A percentile compares a stretch with the other conserved stretches of the same genome.
phyloP scores from a whole-genome alignment of 1,139 yeast genomes.

The Wickerhamiella infanticola region DNA sequence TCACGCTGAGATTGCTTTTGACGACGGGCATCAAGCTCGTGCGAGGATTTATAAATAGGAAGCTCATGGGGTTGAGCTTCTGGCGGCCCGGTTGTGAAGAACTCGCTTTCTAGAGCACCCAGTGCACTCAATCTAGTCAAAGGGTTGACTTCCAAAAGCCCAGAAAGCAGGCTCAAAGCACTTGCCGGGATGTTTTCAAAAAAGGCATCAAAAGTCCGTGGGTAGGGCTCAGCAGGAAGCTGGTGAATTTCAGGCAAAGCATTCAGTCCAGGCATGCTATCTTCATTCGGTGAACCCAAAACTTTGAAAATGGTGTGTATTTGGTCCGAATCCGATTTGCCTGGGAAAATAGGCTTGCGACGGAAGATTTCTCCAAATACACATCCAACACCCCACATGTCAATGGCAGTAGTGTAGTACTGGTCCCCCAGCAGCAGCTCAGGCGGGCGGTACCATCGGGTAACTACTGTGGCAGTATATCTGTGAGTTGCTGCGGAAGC shows the following conservation, averaged over 20 bases:
- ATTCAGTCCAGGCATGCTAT: conserved; percentile 50
- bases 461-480: conserved; percentile 85
- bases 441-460: conserved; percentile 96
- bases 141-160: conserved; percentile 40
- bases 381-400: conserved; percentile 96
- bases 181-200: conserved; percentile 27
- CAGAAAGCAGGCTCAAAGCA: conserved; percentile 21
- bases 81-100: conserved; percentile 31
- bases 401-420: conserved; percentile 82
- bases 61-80: conserved; percentile 31
- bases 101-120: conserved; percentile 57
- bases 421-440: conserved; percentile 77
- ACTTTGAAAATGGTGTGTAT: conserved; percentile 65
- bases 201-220: conserved; percentile 37
- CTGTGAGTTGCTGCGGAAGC: conserved; percentile 39
- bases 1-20: conserved; percentile 15
- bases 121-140: conserved; percentile 56
- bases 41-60: conserved; percentile 69
- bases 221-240: conserved; percentile 27
- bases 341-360: conserved; percentile 69
- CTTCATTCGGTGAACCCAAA: conserved; percentile 62
- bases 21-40: conserved; percentile 66
- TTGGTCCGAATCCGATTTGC: conserved; percentile 82
- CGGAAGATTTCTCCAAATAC: conserved; percentile 85
- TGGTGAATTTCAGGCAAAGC: conserved; percentile 44